Base-by-base conservation (phyloP, 208 protist species). In the Herpetomonas tarakana region DNA sequence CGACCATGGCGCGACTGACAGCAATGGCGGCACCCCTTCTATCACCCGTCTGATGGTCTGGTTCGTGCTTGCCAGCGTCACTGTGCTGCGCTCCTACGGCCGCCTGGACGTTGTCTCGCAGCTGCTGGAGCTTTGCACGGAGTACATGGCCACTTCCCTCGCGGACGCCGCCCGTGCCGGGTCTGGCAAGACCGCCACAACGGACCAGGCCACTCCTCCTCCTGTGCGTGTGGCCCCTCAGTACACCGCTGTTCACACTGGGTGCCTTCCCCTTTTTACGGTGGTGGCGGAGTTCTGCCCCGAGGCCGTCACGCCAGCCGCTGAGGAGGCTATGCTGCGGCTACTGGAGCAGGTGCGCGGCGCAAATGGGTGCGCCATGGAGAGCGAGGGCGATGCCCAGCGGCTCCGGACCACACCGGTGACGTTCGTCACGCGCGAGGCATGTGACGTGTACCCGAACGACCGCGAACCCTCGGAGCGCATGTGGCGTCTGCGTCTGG, bases 191-290 rank as follows among this genome's bases (percentile, higher is more conserved):
- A n/a, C n/a, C n/a, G n/a, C n/a, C n/a, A n/a, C n/a, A n/a, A n/a
- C n/a, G n/a, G n/a, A n/a, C n/a, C n/a, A n/a, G n/a, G 35, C 14
- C 35, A 6, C 35, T 41, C 35, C 35, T 54, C 47, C 25, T 70
- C 64, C 52, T 63, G n/a, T n/a, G n/a, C n/a, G 61, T 51, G 56
- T 62, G 27, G 49, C 24, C 46, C 45, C 65, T 51, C 55, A 76
- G n/a, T 71, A 81, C 54, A 79, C 77, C 0, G 80, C 78, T 18
- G 52, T 91, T 30, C 76, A 89, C 58, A 87, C 78, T 0, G 90
- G 82, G n/a, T 54, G 90, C 60, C 50, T 93, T 22, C 81, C 86
- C 27, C 53, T 93, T 22, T 69, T 96, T 12, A 76, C 90, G 11
- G 50, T 60, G 31, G 77, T 91, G n/a, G 69, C 84, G 6, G 65